Conservation (phyloP, 2,329 filamentous ascomycete species). For the Pseudovirgaria hyperparasitica region DNA sequence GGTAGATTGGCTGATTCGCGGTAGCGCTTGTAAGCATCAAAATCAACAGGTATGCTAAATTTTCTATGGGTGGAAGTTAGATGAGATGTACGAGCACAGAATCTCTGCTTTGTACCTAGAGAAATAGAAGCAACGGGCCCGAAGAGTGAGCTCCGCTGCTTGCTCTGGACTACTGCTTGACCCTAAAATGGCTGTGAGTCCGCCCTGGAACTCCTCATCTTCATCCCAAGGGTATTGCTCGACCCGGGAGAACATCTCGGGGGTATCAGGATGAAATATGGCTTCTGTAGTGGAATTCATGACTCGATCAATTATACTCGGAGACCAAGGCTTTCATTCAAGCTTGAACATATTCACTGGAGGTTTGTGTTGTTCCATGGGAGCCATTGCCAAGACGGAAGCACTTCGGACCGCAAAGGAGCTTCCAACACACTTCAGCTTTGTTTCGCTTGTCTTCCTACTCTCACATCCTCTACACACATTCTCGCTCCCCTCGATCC, state of each 20-base stretch:
- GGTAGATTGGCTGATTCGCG: constrained; percentile 22
- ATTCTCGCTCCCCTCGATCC: constrained; percentile 11
- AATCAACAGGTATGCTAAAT: constrained; percentile 44
- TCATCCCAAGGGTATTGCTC: constrained; percentile 55
- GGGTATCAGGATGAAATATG: constrained; percentile 9
- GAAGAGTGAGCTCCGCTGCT: constrained; percentile 44
- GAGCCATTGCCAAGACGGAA: too few species aligned
- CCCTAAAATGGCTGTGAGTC: constrained; percentile 52
- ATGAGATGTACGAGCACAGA: neutral
- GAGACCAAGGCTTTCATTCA: too few species aligned
- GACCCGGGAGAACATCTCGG: constrained; percentile 25
- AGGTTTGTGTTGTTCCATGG: too few species aligned
- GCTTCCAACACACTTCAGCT: too few species aligned
- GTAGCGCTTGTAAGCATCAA: constrained; percentile 56
- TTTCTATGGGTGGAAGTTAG: constrained; percentile 17
- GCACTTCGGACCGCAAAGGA: too few species aligned
- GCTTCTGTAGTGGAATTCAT: neutral
- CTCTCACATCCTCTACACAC: constrained; percentile 11
- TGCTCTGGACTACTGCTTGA: constrained; percentile 41
- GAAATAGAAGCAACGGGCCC: constrained; percentile 61
- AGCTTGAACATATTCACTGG: too few species aligned
- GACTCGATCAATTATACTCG: too few species aligned
- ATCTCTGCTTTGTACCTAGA: constrained; percentile 23
- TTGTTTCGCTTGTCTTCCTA: constrained; percentile 9
- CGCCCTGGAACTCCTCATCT: constrained; percentile 57